Percentiles rank a stretch among this genome's conserved stretches.
phyloP scores from a whole-genome alignment of 1,139 yeast genomes.

The Magnusiomyces tetraspermus region DNA sequence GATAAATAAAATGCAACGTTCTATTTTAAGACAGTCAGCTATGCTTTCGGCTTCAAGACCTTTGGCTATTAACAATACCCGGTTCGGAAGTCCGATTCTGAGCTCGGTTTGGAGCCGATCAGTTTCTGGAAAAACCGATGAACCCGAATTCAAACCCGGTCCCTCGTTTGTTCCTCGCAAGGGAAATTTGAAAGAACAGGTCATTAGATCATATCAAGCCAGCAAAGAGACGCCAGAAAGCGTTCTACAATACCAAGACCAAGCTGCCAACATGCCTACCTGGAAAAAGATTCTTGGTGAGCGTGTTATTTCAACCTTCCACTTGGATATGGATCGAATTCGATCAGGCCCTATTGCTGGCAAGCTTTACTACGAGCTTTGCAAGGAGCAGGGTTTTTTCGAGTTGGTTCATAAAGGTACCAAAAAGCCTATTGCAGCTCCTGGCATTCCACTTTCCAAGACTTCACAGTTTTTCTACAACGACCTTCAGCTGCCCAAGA shows the following conservation, averaged over 20 bases:
- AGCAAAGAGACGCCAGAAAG: constrained; percentile 9
- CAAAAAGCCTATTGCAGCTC: constrained; percentile 12
- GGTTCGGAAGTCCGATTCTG: neutral
- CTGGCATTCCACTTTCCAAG: constrained; percentile 21
- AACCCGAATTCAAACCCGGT: constrained; percentile 5
- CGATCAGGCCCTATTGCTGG: constrained; percentile 95
- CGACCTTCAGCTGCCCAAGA: constrained; percentile 68
- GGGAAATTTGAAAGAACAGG: constrained; percentile 12
- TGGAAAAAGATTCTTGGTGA: constrained; percentile 73
- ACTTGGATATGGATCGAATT: constrained; percentile 82
- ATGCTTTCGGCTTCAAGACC: neutral
- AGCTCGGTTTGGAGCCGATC: neutral
- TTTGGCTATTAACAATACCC: neutral
- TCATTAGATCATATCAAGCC: constrained; percentile 9
- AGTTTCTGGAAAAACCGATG: neutral
- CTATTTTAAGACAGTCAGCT: neutral
- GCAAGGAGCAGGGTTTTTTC: constrained; percentile 75
- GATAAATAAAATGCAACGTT: neutral
- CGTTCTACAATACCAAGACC: constrained; percentile 9
- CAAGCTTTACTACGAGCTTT: constrained; percentile 71
- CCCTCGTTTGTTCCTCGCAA: constrained; percentile 12
- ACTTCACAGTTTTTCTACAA: constrained; percentile 44
- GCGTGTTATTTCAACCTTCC: constrained; percentile 52
- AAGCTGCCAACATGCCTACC: constrained; percentile 38
- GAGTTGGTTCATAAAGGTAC: constrained; percentile 39